Conservation (phyloP, 345 rosid genomes). For the Isatis tinctoria region DNA sequence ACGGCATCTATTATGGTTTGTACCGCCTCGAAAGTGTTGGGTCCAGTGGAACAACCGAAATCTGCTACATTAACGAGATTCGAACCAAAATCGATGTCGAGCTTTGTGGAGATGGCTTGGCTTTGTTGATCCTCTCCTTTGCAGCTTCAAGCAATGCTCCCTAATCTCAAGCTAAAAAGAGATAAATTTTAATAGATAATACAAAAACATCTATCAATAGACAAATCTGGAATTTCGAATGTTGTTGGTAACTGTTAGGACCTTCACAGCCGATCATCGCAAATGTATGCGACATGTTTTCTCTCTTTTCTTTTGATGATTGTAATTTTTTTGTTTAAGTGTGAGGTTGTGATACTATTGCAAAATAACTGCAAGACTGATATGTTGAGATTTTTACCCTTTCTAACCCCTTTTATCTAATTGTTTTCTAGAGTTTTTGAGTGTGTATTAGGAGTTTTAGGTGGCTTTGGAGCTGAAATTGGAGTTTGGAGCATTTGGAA, state of each 20-base stretch:
- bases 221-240: slow-evolving; percentile 11
- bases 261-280: slow-evolving; percentile 19
- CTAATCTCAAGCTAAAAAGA: background rate
- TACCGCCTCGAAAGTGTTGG: slow-evolving; percentile 26
- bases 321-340: background rate
- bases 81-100: background rate
- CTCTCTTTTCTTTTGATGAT: background rate
- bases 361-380: too few relatives aligned
- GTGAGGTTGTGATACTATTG: background rate
- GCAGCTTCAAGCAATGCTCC: slow-evolving; percentile 21
- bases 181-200: background rate
- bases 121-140: slow-evolving; percentile 14
- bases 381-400: too few relatives aligned
- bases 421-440: too few relatives aligned
- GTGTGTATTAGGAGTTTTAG: too few relatives aligned
- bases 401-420: too few relatives aligned
- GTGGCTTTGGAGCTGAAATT: too few relatives aligned
- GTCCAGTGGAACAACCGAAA: slow-evolving; percentile 37
- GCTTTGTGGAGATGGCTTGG: slow-evolving; percentile 10
- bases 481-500: too few relatives aligned
- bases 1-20: slow-evolving; percentile 32
- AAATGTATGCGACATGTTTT: slow-evolving; percentile 13
- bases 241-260: slow-evolving; percentile 15
- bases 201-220: background rate
- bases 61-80: slow-evolving; percentile 21